These are phyloP conservation scores for Diaporthe sp. DNA, from an alignment of 2,329 filamentous ascomycete genomes.

Conservation along the genomic window DNA sequence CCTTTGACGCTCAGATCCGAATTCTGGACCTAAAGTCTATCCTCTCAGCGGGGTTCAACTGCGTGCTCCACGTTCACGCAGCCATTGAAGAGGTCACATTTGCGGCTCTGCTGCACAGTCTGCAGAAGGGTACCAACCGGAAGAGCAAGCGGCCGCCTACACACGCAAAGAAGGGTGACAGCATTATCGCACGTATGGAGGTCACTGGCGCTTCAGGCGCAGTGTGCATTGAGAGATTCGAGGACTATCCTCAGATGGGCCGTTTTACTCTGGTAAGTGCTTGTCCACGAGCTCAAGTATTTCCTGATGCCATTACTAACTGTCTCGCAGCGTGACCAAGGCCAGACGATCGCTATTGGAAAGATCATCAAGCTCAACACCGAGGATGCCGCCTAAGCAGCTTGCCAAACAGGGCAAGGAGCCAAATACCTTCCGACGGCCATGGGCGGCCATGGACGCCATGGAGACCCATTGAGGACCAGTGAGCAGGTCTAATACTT, in stretches of 20 bases:
- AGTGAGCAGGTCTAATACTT: not conserved
- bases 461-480: not conserved
- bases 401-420: not conserved
- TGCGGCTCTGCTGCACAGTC: slow-evolving; percentile 86
- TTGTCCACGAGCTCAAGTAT: slow-evolving; percentile 44
- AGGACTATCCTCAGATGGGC: slow-evolving; percentile 95
- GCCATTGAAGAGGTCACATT: slow-evolving; percentile 99
- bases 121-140: slow-evolving; percentile 93
- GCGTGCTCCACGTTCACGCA: slow-evolving; percentile 96
- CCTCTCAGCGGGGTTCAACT: slow-evolving; percentile 95
- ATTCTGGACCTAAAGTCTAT: slow-evolving; percentile 96
- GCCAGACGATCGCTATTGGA: slow-evolving; percentile 99
- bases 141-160: slow-evolving; percentile 95
- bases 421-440: not conserved
- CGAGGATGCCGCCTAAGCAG: slow-evolving; percentile 50
- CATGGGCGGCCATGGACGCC: not conserved
- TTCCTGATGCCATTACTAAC: slow-evolving; percentile 40
- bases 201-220: slow-evolving; percentile 87
- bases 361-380: slow-evolving; percentile 93
- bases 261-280: slow-evolving; percentile 82
- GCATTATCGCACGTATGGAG: slow-evolving; percentile 93
- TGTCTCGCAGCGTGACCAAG: slow-evolving; percentile 65
- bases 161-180: slow-evolving; percentile 84
- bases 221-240: slow-evolving; percentile 94
- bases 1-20: slow-evolving; percentile 96